Evolutionary conservation across 495 filamentous ascomycete species (phyloP).

Genomic region (Xylaria longipes): DNA sequence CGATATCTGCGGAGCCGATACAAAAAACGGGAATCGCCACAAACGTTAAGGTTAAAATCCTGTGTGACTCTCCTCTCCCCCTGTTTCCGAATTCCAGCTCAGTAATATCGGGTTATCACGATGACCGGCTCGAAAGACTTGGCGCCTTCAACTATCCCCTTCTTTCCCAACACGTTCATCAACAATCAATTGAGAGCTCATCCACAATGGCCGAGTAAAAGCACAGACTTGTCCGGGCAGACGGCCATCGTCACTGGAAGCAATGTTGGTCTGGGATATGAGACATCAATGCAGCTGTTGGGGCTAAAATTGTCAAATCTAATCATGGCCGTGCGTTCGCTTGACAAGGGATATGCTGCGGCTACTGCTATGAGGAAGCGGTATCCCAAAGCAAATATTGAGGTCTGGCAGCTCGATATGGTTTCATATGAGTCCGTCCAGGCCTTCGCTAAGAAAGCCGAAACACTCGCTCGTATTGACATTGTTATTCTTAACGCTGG

Average conservation of each 20-base stretch:
- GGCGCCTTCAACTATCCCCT: constrained; percentile 19
- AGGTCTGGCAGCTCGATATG: constrained; percentile 64
- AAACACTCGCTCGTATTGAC: constrained; percentile 50
- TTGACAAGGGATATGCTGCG: constrained; percentile 53
- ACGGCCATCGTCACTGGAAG: constrained; percentile 59
- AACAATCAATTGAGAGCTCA: constrained; percentile 44
- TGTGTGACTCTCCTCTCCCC: background rate
- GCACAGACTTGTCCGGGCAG: constrained; percentile 43
- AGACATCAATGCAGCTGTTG: constrained; percentile 56
- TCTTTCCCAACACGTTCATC: constrained; percentile 29
- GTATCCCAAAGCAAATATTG: constrained; percentile 47
- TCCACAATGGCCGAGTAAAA: constrained; percentile 32
- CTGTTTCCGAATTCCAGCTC: background rate
- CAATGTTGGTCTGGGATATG: constrained; percentile 60
- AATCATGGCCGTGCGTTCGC: constrained; percentile 62
- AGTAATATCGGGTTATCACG: background rate
- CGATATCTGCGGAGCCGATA: background rate
- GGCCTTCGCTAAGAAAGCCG: constrained; percentile 49
- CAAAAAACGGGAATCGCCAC: background rate
- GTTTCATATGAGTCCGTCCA: constrained; percentile 52
- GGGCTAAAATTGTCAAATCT: constrained; percentile 52
- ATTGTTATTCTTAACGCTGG: constrained; percentile 63
- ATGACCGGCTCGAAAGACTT: constrained; percentile 29
- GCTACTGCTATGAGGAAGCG: constrained; percentile 43
- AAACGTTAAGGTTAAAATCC: background rate